Base-by-base conservation (phyloP, 805 yeast species). In the Maudiozyma turicensis region DNA sequence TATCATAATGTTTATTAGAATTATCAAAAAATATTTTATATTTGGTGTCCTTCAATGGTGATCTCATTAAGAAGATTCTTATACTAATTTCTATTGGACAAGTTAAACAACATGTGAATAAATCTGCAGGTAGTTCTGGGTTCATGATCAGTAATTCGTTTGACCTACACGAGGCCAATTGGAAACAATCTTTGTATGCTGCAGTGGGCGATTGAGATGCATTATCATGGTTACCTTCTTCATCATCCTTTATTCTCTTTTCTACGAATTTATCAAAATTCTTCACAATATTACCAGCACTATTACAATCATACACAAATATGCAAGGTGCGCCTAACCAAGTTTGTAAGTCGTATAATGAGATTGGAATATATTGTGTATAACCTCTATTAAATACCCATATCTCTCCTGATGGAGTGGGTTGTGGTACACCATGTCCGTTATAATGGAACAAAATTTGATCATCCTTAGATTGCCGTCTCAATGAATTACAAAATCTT, bases 251-350 rank as follows among this genome's bases (percentile, higher is more conserved):
- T 20, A 88, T 82, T 58, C 97, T 76, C 62, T 88, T 88, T 57
- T 88, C 93, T 1, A 89, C 95, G 65, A 89, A 90, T 57, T 84
- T 80, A 58, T 86, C 86, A 72, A 89, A 93, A 64, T 91, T 91
- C 52, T 80, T 81, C 8, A 93, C 86, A 46, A 93, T 89, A 65
- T 89, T 85, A 1, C 97, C 99, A 0, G 99, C 97, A 51, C 86
- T 85, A 58, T 84, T 86, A 64, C 98, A 89, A 68, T 93, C 99
- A 65, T 84, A 89, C 42, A 91, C 96, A 66, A 85, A 90, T 15
- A 93, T 85, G 48, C 95, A 91, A 0, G 99, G 99, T 1, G 97
- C 97, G 8, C 99, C 99, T 9, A 93, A 71, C 99, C 99, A 93
- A 4, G 95, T 83, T 60, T 93, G 99, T 44, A 93, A 71, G 60